Evolutionary conservation across 352 stramenopile species (phyloP).

Genomic region (Thalassiosira mediterranea): DNA sequence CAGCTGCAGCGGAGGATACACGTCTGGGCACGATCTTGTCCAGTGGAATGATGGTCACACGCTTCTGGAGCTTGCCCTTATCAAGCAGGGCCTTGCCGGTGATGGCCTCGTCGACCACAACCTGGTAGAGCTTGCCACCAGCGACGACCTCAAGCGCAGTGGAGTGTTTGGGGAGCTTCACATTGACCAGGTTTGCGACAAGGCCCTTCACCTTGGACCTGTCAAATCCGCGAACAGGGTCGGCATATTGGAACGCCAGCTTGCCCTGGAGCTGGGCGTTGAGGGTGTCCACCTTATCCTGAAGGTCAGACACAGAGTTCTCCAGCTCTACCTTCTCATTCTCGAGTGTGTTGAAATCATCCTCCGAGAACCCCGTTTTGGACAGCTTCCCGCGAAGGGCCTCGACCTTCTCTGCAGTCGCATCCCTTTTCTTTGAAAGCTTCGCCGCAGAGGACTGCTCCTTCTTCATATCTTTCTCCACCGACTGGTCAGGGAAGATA

Average conservation of each 20-base stretch:
- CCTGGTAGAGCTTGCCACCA: conserved; percentile 97
- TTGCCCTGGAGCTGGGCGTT: conserved; percentile 92
- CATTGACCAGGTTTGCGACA: conserved; percentile 94
- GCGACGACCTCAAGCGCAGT: conserved; percentile 97
- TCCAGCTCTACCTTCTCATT: conserved; percentile 75
- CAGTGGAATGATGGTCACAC: conserved; percentile 98
- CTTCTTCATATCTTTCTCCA: conserved; percentile 84
- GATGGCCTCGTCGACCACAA: conserved; percentile 98
- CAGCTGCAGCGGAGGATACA: conserved; percentile 50
- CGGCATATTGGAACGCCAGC: conserved; percentile 95
- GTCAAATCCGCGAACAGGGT: conserved; percentile 94
- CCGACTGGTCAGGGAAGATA: conserved; percentile 49
- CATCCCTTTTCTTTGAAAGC: conserved; percentile 65
- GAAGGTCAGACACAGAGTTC: conserved; percentile 82
- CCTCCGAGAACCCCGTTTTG: conserved; percentile 83
- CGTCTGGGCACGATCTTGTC: conserved; percentile 93
- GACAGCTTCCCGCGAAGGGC: conserved; percentile 47
- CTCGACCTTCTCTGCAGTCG: conserved; percentile 59
- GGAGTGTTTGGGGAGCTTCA: conserved; percentile 91
- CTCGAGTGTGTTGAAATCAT: conserved; percentile 67
- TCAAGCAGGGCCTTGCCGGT: conserved; percentile 98
- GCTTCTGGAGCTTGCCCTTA: conserved; percentile 93
- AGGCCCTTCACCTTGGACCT: conserved; percentile 95
- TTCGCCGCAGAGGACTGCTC: conserved; percentile 71
- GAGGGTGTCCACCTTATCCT: conserved; percentile 91